phyloP scores from a whole-genome alignment of 257 asterid genomes.

The Rehmannia glutinosa region DNA sequence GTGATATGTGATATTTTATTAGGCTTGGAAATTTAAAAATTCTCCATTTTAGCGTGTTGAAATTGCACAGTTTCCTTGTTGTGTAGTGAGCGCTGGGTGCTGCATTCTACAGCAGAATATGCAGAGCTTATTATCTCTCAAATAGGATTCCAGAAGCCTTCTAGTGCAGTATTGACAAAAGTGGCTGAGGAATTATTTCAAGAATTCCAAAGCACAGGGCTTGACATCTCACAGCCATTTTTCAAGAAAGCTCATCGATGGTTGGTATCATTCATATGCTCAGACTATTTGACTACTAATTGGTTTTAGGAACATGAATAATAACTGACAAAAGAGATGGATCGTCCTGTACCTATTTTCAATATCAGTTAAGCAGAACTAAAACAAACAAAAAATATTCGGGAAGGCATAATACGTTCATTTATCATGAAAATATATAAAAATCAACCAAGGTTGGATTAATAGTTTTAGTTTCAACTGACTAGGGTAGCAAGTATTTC shows the following conservation, averaged over 20 bases:
- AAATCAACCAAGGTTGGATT: no score
- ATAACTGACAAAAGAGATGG: no score
- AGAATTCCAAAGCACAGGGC: slow-evolving; percentile 65
- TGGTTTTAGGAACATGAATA: not conserved
- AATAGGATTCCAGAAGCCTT: slow-evolving; percentile 73
- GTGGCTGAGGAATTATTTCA: slow-evolving; percentile 71
- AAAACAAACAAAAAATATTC: no score
- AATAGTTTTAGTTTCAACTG: no score
- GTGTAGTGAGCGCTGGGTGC: slow-evolving; percentile 78
- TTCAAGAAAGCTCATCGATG: slow-evolving; percentile 90
- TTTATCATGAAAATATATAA: no score
- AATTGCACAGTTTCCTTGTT: not conserved
- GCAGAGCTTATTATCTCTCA: slow-evolving; percentile 61
- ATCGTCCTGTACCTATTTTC: no score
- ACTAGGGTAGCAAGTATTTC: no score
- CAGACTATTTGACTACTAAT: not conserved
- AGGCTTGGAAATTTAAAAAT: no score
- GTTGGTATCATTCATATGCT: slow-evolving; percentile 34
- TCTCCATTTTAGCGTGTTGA: no score
- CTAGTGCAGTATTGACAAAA: slow-evolving; percentile 42
- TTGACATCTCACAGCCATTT: slow-evolving; percentile 48
- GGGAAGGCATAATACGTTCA: no score
- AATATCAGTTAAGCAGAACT: no score
- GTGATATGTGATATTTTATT: not conserved
- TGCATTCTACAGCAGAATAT: slow-evolving; percentile 81